Evolutionary conservation across 306 rosid species (phyloP).

Genomic region (Glycine tomentella): DNA sequence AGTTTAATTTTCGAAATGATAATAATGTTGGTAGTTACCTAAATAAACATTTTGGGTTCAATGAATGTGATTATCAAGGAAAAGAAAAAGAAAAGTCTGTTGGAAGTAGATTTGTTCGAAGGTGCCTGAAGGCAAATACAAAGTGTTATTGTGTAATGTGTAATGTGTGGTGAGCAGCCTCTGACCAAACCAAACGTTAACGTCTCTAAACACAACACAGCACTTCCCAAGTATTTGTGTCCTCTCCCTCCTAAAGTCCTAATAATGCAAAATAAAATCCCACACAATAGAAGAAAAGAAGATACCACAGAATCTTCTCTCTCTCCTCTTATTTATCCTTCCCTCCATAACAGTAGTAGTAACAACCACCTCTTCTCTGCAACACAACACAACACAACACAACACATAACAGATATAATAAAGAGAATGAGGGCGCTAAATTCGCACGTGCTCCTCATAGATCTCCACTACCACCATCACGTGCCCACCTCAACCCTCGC

Average conservation of each 20-base stretch:
- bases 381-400: not conserved
- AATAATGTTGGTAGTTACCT: too few species aligned
- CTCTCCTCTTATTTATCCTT: not conserved
- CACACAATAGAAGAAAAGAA: conserved; percentile 32
- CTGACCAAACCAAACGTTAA: too few species aligned
- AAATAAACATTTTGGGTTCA: not conserved
- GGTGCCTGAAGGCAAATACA: conserved; percentile 43
- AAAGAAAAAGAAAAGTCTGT: not conserved
- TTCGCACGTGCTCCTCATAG: conserved; percentile 72
- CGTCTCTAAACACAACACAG: too few species aligned
- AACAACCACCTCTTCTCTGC: not conserved
- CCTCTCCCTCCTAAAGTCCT: too few species aligned
- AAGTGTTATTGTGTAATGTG: too few species aligned
- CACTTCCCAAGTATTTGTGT: too few species aligned
- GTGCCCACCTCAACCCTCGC: conserved; percentile 61
- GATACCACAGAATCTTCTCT: conserved; percentile 80
- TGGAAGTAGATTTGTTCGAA: not conserved
- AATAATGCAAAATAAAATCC: too few species aligned
- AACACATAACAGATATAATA: not conserved
- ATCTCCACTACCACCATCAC: conserved; percentile 63
- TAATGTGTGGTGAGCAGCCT: too few species aligned
- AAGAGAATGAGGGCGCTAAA: conserved; percentile 63
- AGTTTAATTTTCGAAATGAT: too few species aligned
- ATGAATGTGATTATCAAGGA: not conserved
- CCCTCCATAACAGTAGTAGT: not conserved